phyloP scores from a whole-genome alignment of 495 filamentous ascomycete species.

The Hypoxylon subgilvum region DNA sequence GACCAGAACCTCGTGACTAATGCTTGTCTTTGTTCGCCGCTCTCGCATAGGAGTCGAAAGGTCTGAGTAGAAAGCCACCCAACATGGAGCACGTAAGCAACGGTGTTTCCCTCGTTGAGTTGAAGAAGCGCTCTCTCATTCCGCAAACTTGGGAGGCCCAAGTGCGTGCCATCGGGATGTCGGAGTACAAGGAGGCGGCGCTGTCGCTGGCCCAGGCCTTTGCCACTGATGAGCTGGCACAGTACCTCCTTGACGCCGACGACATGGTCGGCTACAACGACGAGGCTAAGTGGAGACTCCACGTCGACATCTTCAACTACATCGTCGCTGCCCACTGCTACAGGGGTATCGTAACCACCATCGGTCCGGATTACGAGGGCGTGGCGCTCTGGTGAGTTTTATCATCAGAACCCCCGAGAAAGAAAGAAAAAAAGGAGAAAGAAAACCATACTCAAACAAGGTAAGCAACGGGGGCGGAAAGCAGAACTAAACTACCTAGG shows the following conservation, averaged over 20 bases:
- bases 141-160: conserved; percentile 52
- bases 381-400: conserved; percentile 78
- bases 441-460: not conserved
- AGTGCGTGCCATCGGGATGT: conserved; percentile 64
- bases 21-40: not conserved
- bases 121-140: conserved; percentile 57
- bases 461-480: conserved; percentile 21
- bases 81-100: conserved; percentile 51
- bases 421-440: not conserved
- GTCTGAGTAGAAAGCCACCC: conserved; percentile 36
- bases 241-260: conserved; percentile 72
- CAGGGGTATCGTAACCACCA: conserved; percentile 71
- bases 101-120: conserved; percentile 45
- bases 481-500: conserved; percentile 17
- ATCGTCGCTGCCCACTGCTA: conserved; percentile 73
- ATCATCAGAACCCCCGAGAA: conserved; percentile 7
- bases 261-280: conserved; percentile 64
- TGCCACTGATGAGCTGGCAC: conserved; percentile 71
- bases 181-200: conserved; percentile 71
- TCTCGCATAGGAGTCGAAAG: conserved; percentile 8
- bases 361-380: conserved; percentile 74
- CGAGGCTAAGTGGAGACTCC: conserved; percentile 73
- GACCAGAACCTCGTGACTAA: conserved; percentile 18
- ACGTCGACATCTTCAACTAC: conserved; percentile 75
- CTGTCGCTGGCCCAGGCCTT: conserved; percentile 76